Percentiles rank a stretch among this genome's conserved stretches.
Conservation (phyloP, 2,329 filamentous ascomycete genomes). For the Penicillium sp. region DNA sequence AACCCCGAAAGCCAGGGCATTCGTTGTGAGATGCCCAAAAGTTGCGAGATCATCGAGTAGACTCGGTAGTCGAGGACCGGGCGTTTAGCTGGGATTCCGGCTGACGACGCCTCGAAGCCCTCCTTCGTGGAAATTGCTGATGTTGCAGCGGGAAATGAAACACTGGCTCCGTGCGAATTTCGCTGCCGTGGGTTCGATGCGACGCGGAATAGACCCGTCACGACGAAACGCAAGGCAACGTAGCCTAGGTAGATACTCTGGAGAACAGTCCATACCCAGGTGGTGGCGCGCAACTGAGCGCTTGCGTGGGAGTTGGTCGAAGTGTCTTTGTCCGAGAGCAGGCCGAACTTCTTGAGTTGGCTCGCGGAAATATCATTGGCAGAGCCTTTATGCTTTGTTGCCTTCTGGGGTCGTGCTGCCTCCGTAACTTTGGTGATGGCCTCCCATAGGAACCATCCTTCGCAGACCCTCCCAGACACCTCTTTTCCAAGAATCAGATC, state of each 20-base stretch:
- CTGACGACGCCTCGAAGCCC: slow-evolving; percentile 29
- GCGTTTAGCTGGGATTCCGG: slow-evolving; percentile 40
- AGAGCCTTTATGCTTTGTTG: slow-evolving; percentile 5
- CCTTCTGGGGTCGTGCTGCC: not conserved
- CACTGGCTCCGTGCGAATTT: slow-evolving; percentile 36
- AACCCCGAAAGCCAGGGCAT: slow-evolving; percentile 89
- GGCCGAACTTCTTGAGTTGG: slow-evolving; percentile 59
- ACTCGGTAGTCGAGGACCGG: slow-evolving; percentile 76
- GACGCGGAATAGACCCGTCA: slow-evolving; percentile 66
- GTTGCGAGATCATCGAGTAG: slow-evolving; percentile 71
- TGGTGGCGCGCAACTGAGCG: slow-evolving; percentile 37
- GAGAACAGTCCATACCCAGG: slow-evolving; percentile 54
- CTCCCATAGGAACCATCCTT: slow-evolving; percentile 90
- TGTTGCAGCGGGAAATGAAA: slow-evolving; percentile 27
- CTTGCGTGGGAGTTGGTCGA: slow-evolving; percentile 27
- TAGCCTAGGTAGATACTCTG: slow-evolving; percentile 56
- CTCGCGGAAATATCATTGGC: slow-evolving; percentile 30
- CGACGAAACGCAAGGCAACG: slow-evolving; percentile 66
- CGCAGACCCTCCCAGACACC: slow-evolving; percentile 75
- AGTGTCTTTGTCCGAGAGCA: slow-evolving; percentile 48
- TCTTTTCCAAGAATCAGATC: slow-evolving; percentile 86
- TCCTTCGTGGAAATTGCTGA: slow-evolving; percentile 30
- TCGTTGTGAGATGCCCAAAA: slow-evolving; percentile 72
- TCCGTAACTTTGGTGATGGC: slow-evolving; percentile 67
- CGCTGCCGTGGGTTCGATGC: slow-evolving; percentile 59